Evolutionary conservation across 2,329 filamentous ascomycete species (phyloP).

Genomic region (Fusarium lateritium): DNA sequence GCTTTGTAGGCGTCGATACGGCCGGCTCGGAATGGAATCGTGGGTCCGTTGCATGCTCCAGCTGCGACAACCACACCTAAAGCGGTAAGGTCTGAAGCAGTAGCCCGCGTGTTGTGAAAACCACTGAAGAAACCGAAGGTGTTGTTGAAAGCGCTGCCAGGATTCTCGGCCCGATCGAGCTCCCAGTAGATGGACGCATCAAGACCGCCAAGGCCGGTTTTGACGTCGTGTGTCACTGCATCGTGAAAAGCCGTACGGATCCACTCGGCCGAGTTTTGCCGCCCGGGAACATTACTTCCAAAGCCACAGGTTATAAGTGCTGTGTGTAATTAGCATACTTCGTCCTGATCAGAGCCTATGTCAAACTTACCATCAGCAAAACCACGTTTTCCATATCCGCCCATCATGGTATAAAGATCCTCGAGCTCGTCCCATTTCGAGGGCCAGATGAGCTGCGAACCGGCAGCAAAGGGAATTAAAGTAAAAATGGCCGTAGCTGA

Average conservation of each 20-base stretch:
- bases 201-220: conserved; percentile 42
- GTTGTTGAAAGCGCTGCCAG: conserved; percentile 43
- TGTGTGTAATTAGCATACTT: background rate
- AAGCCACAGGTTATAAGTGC: conserved; percentile 39
- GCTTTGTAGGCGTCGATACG: conserved; percentile 51
- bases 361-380: conserved; percentile 19
- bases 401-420: conserved; percentile 26
- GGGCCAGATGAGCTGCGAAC: conserved; percentile 36
- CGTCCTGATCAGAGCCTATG: background rate
- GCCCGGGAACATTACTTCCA: conserved; percentile 30
- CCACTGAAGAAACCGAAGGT: conserved; percentile 53
- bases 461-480: conserved; percentile 4
- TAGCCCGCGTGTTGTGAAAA: conserved; percentile 21
- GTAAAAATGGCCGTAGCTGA: conserved; percentile 12
- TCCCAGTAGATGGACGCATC: conserved; percentile 49
- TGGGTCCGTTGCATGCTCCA: conserved; percentile 56
- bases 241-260: conserved; percentile 50
- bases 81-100: conserved; percentile 52
- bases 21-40: conserved; percentile 51
- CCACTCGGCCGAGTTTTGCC: conserved; percentile 48
- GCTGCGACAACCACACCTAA: conserved; percentile 53
- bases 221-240: conserved; percentile 42
- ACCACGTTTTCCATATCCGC: conserved; percentile 13
- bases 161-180: conserved; percentile 42
- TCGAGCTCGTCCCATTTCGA: conserved; percentile 40